These are phyloP conservation scores for Onygena corvina DNA, from an alignment of 2,329 filamentous ascomycete genomes.

Conservation along the genomic window DNA sequence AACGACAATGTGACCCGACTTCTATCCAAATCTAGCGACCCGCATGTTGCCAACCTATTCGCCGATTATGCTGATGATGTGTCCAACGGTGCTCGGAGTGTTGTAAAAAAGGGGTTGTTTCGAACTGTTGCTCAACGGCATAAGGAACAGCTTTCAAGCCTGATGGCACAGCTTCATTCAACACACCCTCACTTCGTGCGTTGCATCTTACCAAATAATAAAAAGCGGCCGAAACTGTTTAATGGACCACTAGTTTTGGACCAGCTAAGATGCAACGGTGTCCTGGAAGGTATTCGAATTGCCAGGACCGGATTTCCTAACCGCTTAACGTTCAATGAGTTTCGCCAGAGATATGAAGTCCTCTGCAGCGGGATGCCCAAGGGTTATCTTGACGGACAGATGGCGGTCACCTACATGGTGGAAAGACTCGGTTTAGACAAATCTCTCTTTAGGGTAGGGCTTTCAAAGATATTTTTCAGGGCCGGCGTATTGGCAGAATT, in stretches of 20 bases:
- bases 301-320: slow-evolving; percentile 96
- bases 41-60: slow-evolving; percentile 75
- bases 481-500: slow-evolving; percentile 91
- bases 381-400: slow-evolving; percentile 82
- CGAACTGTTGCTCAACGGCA: slow-evolving; percentile 91
- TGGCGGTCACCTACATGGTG: slow-evolving; percentile 71
- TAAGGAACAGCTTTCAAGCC: slow-evolving; percentile 92
- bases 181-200: slow-evolving; percentile 98
- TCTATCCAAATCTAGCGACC: slow-evolving; percentile 67
- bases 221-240: slow-evolving; percentile 89
- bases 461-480: slow-evolving; percentile 97
- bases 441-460: slow-evolving; percentile 77
- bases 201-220: slow-evolving; percentile 95
- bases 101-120: slow-evolving; percentile 95
- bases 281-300: slow-evolving; percentile 95
- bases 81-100: slow-evolving; percentile 52
- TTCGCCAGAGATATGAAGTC: slow-evolving; percentile 90
- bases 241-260: slow-evolving; percentile 86
- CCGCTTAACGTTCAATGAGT: slow-evolving; percentile 79
- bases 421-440: slow-evolving; percentile 77
- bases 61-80: slow-evolving; percentile 80
- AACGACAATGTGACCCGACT: slow-evolving; percentile 94
- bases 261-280: slow-evolving; percentile 96
- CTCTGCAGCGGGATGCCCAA: slow-evolving; percentile 79
- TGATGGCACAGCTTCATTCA: slow-evolving; percentile 88